Evolutionary conservation across 164 flowering plant genomes (phyloP).

Genomic region (Macadamia integrifolia): DNA sequence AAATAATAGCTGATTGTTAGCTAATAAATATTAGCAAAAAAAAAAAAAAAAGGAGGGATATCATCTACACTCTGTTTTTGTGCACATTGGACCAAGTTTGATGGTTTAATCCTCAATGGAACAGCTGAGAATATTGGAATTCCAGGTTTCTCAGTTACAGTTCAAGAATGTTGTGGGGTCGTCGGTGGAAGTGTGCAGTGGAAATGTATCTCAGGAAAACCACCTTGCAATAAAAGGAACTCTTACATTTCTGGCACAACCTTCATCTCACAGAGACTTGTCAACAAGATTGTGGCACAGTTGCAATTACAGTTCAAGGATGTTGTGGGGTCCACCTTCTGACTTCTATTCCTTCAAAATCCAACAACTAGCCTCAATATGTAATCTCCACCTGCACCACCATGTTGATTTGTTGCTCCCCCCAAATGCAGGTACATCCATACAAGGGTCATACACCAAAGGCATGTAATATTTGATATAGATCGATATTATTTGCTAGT

Average conservation of each 20-base stretch:
- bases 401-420: background rate
- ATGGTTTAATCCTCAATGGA: background rate
- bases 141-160: conserved; percentile 12
- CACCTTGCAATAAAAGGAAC: conserved; percentile 11
- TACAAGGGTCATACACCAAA: background rate
- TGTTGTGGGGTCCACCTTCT: conserved; percentile 5
- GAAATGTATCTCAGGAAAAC: conserved; percentile 5
- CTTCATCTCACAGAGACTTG: conserved; percentile 12
- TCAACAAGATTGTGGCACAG: conserved; percentile 9
- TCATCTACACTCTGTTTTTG: background rate
- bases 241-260: conserved; percentile 14
- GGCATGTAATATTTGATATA: background rate
- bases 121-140: background rate
- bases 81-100: background rate
- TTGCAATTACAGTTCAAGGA: no score
- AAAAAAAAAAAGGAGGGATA: no score
- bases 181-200: conserved; percentile 3
- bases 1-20: no score
- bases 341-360: conserved; percentile 12
- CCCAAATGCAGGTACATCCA: background rate
- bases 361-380: conserved; percentile 12
- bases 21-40: no score
- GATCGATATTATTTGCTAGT: background rate
- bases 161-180: conserved; percentile 11
- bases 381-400: background rate